Evolutionary conservation across 331 rosid species (phyloP).

Genomic region (Pyracantha coccinea): DNA sequence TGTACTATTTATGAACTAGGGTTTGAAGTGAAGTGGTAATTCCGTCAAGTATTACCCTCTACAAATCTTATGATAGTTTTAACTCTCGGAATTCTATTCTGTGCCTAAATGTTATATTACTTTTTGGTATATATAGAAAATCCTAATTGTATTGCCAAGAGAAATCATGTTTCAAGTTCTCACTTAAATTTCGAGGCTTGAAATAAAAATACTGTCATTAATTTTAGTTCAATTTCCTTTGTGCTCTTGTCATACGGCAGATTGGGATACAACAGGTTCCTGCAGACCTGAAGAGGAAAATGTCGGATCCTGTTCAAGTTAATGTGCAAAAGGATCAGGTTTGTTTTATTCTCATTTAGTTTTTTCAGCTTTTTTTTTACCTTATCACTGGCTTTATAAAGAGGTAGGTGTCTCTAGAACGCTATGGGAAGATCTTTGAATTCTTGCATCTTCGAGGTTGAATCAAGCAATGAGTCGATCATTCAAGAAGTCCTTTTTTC

Average conservation of each 20-base stretch:
- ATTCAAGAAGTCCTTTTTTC: background rate
- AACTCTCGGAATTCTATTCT: background rate
- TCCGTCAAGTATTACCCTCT: background rate
- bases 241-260: conserved; percentile 35
- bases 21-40: background rate
- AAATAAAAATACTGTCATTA: background rate
- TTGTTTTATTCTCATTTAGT: conserved; percentile 7
- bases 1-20: background rate
- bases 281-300: conserved; percentile 51
- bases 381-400: background rate
- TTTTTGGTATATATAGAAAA: background rate
- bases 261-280: conserved; percentile 68
- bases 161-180: background rate
- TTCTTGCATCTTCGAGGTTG: background rate
- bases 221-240: conserved; percentile 10
- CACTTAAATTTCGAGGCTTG: background rate
- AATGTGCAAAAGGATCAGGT: conserved; percentile 65
- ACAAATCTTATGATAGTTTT: background rate
- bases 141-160: background rate
- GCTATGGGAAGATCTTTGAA: background rate
- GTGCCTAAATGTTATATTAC: background rate
- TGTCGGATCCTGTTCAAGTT: conserved; percentile 50
- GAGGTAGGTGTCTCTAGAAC: background rate
- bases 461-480: background rate
- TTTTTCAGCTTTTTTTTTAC: background rate